Evolutionary conservation across 495 filamentous ascomycete genomes (phyloP).

Genomic region (Saxophila tyrrhenica): DNA sequence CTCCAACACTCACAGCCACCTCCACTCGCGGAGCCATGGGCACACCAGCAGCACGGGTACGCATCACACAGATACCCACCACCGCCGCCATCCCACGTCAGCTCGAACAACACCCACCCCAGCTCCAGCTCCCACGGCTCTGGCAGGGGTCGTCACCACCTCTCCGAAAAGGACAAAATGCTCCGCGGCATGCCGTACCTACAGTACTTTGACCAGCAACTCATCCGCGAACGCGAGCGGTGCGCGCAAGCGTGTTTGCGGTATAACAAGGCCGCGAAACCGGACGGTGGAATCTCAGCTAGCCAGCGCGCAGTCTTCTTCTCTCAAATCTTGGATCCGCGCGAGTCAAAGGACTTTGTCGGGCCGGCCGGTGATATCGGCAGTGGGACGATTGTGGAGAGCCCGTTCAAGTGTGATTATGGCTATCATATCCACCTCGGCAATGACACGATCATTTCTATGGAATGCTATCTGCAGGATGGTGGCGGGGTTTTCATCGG

Average conservation of each 20-base stretch:
- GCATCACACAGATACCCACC: not conserved
- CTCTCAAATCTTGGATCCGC: constrained; percentile 35
- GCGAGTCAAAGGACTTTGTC: constrained; percentile 3
- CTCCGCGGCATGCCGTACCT: constrained; percentile 68
- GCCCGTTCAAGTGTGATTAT: constrained; percentile 89
- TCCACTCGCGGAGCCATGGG: constrained; percentile 1
- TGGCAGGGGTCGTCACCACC: constrained; percentile 32
- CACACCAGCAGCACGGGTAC: not conserved
- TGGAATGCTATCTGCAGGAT: constrained; percentile 81
- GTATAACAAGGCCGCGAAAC: constrained; percentile 77
- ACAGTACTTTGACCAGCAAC: constrained; percentile 63
- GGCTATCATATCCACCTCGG: constrained; percentile 89
- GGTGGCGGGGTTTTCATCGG: constrained; percentile 65
- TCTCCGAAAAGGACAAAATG: constrained; percentile 88
- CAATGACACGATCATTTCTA: constrained; percentile 73
- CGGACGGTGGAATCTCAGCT: constrained; percentile 56
- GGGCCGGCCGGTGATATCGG: constrained; percentile 54
- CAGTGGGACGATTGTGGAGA: constrained; percentile 66
- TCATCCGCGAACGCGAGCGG: constrained; percentile 74
- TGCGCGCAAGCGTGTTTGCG: constrained; percentile 76
- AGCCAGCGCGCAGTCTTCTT: constrained; percentile 73
- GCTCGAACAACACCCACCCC: constrained; percentile 17
- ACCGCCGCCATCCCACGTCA: not conserved
- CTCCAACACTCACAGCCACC: no score
- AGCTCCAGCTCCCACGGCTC: constrained; percentile 27